Conservation (phyloP, 257 asterid genomes). For the Solanum sejunctum region DNA sequence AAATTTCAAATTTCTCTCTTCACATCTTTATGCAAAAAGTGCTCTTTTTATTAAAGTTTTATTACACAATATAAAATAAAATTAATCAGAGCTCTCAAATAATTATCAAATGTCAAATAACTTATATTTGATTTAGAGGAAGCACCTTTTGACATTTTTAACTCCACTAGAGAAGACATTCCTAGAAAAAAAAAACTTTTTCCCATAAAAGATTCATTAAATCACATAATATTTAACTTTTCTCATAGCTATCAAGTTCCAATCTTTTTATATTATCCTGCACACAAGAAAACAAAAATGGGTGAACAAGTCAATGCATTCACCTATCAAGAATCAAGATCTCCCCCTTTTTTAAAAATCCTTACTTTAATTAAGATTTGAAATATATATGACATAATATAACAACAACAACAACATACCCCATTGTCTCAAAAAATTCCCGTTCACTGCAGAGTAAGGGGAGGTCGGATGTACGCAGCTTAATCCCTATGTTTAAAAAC, state of each 20-base stretch:
- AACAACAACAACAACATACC: too few relatives aligned
- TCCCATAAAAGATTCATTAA: background rate
- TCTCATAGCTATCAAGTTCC: background rate
- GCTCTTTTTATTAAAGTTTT: too few relatives aligned
- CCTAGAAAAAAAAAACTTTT: background rate
- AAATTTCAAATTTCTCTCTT: too few relatives aligned
- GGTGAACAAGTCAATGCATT: background rate
- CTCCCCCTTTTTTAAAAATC: background rate
- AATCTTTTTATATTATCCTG: background rate
- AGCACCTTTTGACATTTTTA: background rate
- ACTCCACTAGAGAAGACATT: background rate
- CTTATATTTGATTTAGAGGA: too few relatives aligned
- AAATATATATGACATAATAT: background rate
- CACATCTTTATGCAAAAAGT: too few relatives aligned
- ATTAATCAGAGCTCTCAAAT: too few relatives aligned
- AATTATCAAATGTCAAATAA: too few relatives aligned
- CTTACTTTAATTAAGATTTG: background rate
- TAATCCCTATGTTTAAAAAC: too few relatives aligned
- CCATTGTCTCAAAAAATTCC: too few relatives aligned
- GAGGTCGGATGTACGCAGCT: too few relatives aligned
- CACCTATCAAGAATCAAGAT: background rate
- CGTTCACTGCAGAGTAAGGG: too few relatives aligned
- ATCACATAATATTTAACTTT: background rate
- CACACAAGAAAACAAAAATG: background rate
- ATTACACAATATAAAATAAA: too few relatives aligned